Conservation (phyloP, 106 monocot genomes). For the Hemerocallis citrina region DNA sequence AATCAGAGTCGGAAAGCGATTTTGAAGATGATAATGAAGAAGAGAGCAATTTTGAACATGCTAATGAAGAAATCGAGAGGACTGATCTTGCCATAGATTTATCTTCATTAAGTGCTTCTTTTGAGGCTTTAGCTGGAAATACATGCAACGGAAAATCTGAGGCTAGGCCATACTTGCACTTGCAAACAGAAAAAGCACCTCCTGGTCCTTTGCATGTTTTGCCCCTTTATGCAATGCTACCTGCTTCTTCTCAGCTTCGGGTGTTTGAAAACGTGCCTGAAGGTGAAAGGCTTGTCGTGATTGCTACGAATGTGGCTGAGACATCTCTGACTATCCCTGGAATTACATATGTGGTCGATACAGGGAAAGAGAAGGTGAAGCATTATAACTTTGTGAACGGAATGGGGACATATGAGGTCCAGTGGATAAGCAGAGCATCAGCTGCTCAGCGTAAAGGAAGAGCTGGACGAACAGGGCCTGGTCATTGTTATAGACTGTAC, state of each 20-base stretch:
- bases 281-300: slow-evolving; percentile 74
- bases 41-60: no score
- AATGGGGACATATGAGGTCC: slow-evolving; percentile 63
- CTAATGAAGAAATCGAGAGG: slow-evolving; percentile 24
- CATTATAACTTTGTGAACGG: slow-evolving; percentile 63
- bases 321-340: slow-evolving; percentile 95
- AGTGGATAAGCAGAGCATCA: slow-evolving; percentile 98
- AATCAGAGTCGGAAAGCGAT: slow-evolving; percentile 50
- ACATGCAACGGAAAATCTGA: background rate
- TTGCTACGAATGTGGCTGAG: slow-evolving; percentile 97
- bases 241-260: slow-evolving; percentile 70
- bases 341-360: slow-evolving; percentile 96
- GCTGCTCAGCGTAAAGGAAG: slow-evolving; percentile 87
- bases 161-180: slow-evolving; percentile 10
- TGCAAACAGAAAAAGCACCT: slow-evolving; percentile 10
- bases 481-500: slow-evolving; percentile 90
- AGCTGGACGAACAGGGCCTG: slow-evolving; percentile 89
- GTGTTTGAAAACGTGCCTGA: slow-evolving; percentile 72
- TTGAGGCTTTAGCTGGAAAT: slow-evolving; percentile 50
- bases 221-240: slow-evolving; percentile 94
- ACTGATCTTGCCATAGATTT: slow-evolving; percentile 26
- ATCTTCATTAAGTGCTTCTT: slow-evolving; percentile 73
- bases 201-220: slow-evolving; percentile 48
- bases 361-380: slow-evolving; percentile 91
- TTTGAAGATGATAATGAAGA: slow-evolving; percentile 31